Evolutionary conservation across 306 rosid species (phyloP).

Genomic region (Abrus precatorius): DNA sequence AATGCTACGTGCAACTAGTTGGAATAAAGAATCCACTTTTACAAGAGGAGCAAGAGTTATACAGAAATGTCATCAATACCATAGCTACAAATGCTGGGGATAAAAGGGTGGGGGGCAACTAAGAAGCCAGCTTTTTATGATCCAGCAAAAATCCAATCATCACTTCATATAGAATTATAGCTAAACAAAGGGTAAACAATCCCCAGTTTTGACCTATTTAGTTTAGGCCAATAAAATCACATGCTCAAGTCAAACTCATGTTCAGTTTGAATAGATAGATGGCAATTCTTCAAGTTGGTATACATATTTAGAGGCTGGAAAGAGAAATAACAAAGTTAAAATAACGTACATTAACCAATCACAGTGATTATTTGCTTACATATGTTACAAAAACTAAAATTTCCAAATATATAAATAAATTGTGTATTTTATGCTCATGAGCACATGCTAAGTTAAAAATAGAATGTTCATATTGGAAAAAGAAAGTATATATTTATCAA

Average conservation of each 20-base stretch:
- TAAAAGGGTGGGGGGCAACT: not conserved
- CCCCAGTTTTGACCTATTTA: not conserved
- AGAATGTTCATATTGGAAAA: not conserved
- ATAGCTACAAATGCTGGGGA: not conserved
- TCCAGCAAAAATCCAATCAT: slow-evolving; percentile 31
- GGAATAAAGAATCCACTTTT: slow-evolving; percentile 11
- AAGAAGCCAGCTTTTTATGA: not conserved
- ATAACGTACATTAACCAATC: slow-evolving; percentile 19
- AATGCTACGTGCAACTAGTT: slow-evolving; percentile 1
- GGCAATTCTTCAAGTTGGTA: slow-evolving; percentile 18
- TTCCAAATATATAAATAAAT: not conserved
- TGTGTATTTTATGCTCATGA: not conserved
- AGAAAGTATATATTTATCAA: not conserved
- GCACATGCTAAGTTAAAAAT: not conserved
- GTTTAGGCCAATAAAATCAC: slow-evolving; percentile 3
- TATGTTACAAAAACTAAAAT: slow-evolving; percentile 16
- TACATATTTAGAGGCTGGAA: not conserved
- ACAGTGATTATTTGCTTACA: slow-evolving; percentile 17
- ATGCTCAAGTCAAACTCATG: not conserved
- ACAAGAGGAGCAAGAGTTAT: slow-evolving; percentile 20
- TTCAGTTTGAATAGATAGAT: slow-evolving; percentile 17
- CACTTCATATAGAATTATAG: not conserved
- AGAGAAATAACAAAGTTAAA: slow-evolving; percentile 1
- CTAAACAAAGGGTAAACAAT: slow-evolving; percentile 6
- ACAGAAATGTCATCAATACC: slow-evolving; percentile 16